These are phyloP conservation scores for Calonectria henricotiae DNA, from an alignment of 2,329 filamentous ascomycete genomes.

Conservation along the genomic window DNA sequence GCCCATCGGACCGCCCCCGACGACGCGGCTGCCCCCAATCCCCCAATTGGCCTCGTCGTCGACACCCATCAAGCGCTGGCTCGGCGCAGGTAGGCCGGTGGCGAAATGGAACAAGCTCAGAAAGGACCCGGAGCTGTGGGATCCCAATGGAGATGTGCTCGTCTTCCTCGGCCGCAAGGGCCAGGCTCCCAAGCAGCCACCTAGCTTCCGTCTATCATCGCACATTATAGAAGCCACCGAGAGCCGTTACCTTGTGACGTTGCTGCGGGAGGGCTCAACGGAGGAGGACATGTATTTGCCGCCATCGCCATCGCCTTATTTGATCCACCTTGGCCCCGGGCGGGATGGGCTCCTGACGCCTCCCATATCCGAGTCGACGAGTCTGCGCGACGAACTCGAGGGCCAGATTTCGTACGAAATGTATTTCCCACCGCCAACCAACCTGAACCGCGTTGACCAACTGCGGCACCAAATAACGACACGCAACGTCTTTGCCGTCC, in stretches of 20 bases:
- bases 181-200: slow-evolving; percentile 59
- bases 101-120: slow-evolving; percentile 72
- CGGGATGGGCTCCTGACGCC: slow-evolving; percentile 45
- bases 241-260: slow-evolving; percentile 68
- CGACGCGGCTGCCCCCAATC: slow-evolving; percentile 62
- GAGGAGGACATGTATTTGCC: slow-evolving; percentile 62
- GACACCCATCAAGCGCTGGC: slow-evolving; percentile 69
- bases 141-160: slow-evolving; percentile 74
- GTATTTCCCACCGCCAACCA: slow-evolving; percentile 73
- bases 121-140: slow-evolving; percentile 75
- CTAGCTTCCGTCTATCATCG: slow-evolving; percentile 72
- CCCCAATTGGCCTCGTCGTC: slow-evolving; percentile 50
- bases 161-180: slow-evolving; percentile 69
- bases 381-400: slow-evolving; percentile 61
- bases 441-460: slow-evolving; percentile 65
- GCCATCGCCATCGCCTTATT: slow-evolving; percentile 61
- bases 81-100: slow-evolving; percentile 66
- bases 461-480: slow-evolving; percentile 76
- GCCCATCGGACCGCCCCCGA: slow-evolving; percentile 60
- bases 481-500: slow-evolving; percentile 78
- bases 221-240: slow-evolving; percentile 73
- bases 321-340: slow-evolving; percentile 51
- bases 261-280: slow-evolving; percentile 69
- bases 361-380: slow-evolving; percentile 63
- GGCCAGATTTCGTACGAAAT: slow-evolving; percentile 75